Base-by-base conservation (phyloP, 1,139 yeast species). In the Debaryomycetaceae sp. region DNA sequence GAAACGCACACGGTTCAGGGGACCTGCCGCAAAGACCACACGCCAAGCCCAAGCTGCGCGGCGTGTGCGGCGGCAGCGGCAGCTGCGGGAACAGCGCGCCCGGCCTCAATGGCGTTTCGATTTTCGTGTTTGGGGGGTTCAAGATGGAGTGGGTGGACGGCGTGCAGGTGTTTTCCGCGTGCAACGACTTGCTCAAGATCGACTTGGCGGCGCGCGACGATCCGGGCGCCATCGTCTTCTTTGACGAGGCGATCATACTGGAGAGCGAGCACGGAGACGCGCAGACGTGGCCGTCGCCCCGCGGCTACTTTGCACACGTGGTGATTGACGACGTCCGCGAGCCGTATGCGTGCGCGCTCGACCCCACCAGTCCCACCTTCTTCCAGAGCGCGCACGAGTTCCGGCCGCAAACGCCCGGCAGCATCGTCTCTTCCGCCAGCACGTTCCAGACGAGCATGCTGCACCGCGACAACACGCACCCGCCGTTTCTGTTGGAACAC, bases 51-150 rank as follows among this genome's bases (percentile, higher is more conserved):
- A n/a, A n/a, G n/a, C n/a, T n/a, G n/a, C n/a, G n/a, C n/a, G n/a
- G n/a, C n/a, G n/a, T n/a, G n/a, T n/a, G n/a, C n/a, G n/a, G n/a
- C n/a, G n/a, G n/a, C n/a, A n/a, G n/a, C n/a, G n/a, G n/a, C n/a
- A n/a, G n/a, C n/a, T n/a, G n/a, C n/a, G n/a, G n/a, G n/a, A n/a
- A n/a, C n/a, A n/a, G n/a, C n/a, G n/a, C n/a, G n/a, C n/a, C 8
- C 2, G 50, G 47, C 2, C 30, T 43, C 13, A 30, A 32, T 26
- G 39, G 50, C 4, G 47, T 53, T 4, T 43, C 56, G 7, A 49
- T 64, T 0, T 63, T 55, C 36, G 43, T 61, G 4, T 64, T 61
- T 44, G 71, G 70, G 3, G 71, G 71, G 3, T 64, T 64, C 34
- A 32, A 36, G 10, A 31, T 42, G n/a, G 32, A 34, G 1, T 40